These are phyloP conservation scores for Kockiozyma suomiensis DNA, from an alignment of 805 yeast species.

Conservation along the genomic window DNA sequence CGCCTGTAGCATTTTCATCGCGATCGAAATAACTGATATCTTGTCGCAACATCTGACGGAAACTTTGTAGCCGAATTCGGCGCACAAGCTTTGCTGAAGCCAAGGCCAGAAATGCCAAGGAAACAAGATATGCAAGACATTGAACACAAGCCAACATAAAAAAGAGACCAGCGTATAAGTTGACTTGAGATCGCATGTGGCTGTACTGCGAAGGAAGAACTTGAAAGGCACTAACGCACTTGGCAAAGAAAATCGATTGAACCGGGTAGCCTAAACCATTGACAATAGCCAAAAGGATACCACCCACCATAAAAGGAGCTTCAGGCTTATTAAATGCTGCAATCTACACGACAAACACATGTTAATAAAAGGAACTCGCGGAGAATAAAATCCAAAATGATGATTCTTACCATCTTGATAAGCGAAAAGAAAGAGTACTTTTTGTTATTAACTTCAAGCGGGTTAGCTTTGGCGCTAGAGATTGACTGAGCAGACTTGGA, in stretches of 20 bases:
- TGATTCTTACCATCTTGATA: too few species aligned
- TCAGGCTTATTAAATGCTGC: too few species aligned
- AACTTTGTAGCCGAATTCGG: slow-evolving; percentile 41
- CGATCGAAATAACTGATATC: slow-evolving; percentile 46
- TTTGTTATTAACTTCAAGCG: too few species aligned
- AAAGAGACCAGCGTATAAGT: slow-evolving; percentile 23
- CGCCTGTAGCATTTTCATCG: slow-evolving; percentile 44
- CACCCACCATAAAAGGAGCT: too few species aligned
- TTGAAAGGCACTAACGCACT: slow-evolving; percentile 19
- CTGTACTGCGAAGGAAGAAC: slow-evolving; percentile 13
- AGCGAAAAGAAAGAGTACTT: too few species aligned
- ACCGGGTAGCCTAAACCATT: slow-evolving; percentile 19
- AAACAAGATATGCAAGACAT: neutral
- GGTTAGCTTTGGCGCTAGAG: too few species aligned
- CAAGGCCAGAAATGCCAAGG: slow-evolving; percentile 15
- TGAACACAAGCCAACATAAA: slow-evolving; percentile 18
- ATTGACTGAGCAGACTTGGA: too few species aligned
- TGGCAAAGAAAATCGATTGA: slow-evolving; percentile 22
- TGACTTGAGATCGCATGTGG: slow-evolving; percentile 10
- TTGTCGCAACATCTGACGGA: slow-evolving; percentile 44
- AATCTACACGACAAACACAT: too few species aligned
- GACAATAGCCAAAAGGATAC: slow-evolving; percentile 28
- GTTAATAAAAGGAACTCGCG: too few species aligned
- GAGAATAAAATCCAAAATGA: too few species aligned
- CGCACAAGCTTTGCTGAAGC: slow-evolving; percentile 43